Evolutionary conservation across 129 eudicot species (phyloP), one percentile per base, ranked within the genome.

Genomic region (Oenanthe sinensis): DNA sequence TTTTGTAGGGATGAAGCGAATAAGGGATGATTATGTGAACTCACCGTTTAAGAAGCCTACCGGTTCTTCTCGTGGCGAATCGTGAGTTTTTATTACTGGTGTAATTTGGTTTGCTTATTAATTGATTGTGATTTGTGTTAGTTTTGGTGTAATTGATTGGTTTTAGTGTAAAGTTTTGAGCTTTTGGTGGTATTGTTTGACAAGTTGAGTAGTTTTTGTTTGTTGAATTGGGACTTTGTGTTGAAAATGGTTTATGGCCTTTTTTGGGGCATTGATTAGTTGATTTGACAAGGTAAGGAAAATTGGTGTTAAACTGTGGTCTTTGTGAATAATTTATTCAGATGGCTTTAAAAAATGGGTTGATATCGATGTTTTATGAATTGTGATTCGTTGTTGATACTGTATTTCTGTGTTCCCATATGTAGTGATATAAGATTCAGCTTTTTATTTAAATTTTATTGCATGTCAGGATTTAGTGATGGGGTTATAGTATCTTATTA

Each of bases 41-140:
- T 88, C 96, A 67, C 97, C 87, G 83, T 86, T 91, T 78, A 94
- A 94, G 87, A 84, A 96, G 77, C 98, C 93, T 71, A 91, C 88
- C 84, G 98, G 83, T 70, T 79, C 97, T 74, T 86, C 97, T 81
- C 90, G 97, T 0, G 96, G 87, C 58, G 98, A 94, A 89, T 88
- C 93, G 98, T 92, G 79, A 86, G 99, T 74, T 87, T 0, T 65
- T 71, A 28, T 54, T 44, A 43, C 49, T 73, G 47, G 30, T 79
- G 50, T 55, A n/a, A 30, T 76, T 73, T 74, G 6, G 19, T 22
- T 60, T 60, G 15, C 0, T 72, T 77, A 6, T 74, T 45, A 16
- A 30, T 74, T 60, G 76, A 19, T 0, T 19, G 1, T 74, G 2
- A 5, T 42, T 72, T 67, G 6, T 67, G 6, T 24, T 40, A 8